Evolutionary conservation across 2,329 filamentous ascomycete genomes (phyloP).

Genomic region (Mariannaea sp.): DNA sequence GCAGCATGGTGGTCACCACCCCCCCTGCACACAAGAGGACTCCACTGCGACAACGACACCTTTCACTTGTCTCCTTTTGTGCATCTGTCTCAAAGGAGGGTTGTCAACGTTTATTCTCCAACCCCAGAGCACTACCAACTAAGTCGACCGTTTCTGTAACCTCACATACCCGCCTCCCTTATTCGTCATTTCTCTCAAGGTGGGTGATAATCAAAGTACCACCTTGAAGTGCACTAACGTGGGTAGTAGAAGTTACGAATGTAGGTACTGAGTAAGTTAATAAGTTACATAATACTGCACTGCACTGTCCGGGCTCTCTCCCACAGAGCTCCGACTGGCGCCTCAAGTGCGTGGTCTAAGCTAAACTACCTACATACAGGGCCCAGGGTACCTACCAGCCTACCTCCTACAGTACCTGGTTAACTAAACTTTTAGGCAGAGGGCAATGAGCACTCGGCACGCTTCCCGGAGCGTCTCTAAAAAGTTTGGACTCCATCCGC

Average conservation of each 20-base stretch:
- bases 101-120: background rate
- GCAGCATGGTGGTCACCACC: background rate
- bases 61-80: background rate
- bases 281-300: too few relatives aligned
- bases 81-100: background rate
- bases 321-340: slow-evolving; percentile 1
- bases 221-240: slow-evolving; percentile 7
- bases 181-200: background rate
- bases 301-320: too few relatives aligned
- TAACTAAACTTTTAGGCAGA: slow-evolving; percentile 16
- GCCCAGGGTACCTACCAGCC: slow-evolving; percentile 1
- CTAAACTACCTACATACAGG: background rate
- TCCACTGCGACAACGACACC: slow-evolving; percentile 4
- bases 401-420: background rate
- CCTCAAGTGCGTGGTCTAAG: background rate
- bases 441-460: slow-evolving; percentile 33
- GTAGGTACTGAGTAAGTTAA: too few relatives aligned
- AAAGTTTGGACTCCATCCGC: slow-evolving; percentile 17
- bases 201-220: background rate
- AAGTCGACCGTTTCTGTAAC: background rate
- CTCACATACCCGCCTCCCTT: background rate
- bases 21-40: slow-evolving; percentile 5
- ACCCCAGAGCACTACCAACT: background rate
- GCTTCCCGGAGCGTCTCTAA: slow-evolving; percentile 32
- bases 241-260: too few relatives aligned